phyloP scores from a whole-genome alignment of 345 rosid species.

The Citrus australasica region DNA sequence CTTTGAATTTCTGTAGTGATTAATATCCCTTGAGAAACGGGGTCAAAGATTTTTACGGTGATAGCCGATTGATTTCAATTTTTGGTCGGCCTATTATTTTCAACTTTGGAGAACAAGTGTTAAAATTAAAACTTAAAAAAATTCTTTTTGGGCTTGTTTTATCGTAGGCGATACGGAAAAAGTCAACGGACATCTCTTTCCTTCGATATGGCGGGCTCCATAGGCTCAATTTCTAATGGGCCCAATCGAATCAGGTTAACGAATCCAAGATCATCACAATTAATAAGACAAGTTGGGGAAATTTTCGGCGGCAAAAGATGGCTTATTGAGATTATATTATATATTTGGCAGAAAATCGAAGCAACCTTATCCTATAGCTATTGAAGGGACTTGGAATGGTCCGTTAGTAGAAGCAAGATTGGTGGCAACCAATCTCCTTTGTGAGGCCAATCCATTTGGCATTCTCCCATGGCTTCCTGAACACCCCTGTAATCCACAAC shows the following conservation, averaged over 20 bases:
- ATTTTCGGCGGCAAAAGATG: neutral
- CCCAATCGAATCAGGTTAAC: neutral
- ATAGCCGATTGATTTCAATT: neutral
- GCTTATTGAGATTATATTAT: neutral
- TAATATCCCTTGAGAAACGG: slow-evolving; percentile 6
- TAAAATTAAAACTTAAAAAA: no score
- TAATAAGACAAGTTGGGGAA: neutral
- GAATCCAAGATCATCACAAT: neutral
- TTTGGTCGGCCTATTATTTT: neutral
- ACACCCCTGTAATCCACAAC: no score
- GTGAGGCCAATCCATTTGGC: no score
- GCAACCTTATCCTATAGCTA: slow-evolving; percentile 12
- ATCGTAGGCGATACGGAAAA: neutral
- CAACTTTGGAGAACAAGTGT: neutral
- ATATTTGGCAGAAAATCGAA: no score
- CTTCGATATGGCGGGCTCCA: neutral
- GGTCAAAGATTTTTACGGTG: slow-evolving; percentile 2
- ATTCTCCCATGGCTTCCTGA: no score
- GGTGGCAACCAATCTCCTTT: no score
- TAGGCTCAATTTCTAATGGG: neutral
- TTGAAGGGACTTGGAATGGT: no score
- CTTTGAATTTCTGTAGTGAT: neutral
- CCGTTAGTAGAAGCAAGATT: no score
- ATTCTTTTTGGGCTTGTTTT: neutral
- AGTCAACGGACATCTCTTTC: neutral